Conservation (phyloP, 257 asterid genomes). For the Solanum dulcamara region DNA sequence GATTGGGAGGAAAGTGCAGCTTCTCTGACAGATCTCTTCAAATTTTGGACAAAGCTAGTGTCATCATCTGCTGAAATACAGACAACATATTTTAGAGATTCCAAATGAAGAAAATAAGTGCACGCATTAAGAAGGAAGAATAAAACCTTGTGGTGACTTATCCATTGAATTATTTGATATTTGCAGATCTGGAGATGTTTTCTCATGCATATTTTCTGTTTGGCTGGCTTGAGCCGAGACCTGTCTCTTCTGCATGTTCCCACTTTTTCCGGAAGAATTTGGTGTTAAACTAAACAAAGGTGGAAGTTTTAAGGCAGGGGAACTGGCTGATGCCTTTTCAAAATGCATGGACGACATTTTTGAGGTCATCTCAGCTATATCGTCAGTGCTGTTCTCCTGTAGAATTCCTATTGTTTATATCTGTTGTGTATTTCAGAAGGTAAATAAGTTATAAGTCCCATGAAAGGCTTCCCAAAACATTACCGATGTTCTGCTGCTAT, state of each 20-base stretch:
- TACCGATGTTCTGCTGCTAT: constrained; percentile 69
- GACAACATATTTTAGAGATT: not conserved
- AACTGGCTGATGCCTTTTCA: constrained; percentile 59
- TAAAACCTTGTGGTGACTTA: constrained; percentile 46
- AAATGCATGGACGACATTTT: constrained; percentile 69
- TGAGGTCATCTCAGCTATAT: constrained; percentile 60
- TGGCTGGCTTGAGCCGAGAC: constrained; percentile 39
- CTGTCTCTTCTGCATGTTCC: constrained; percentile 54
- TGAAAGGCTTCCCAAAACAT: not conserved
- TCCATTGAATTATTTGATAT: constrained; percentile 30
- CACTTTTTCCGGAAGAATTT: constrained; percentile 77
- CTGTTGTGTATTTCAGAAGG: not conserved
- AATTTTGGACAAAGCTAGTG: constrained; percentile 50
- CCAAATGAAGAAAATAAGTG: not conserved
- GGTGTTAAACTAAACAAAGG: constrained; percentile 92
- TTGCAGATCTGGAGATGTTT: constrained; percentile 39
- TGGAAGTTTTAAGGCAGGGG: constrained; percentile 87
- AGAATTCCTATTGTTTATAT: not conserved
- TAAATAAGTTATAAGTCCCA: not conserved
- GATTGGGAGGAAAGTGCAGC: constrained; percentile 73
- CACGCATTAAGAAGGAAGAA: constrained; percentile 2
- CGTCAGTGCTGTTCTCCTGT: constrained; percentile 68
- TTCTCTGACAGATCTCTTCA: constrained; percentile 91
- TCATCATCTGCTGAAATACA: constrained; percentile 52
- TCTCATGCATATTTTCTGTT: constrained; percentile 38